Percentiles rank a stretch among this genome's conserved stretches.
Evolutionary conservation across 2,329 filamentous ascomycete genomes (phyloP).

Genomic region (Teratosphaeria pseudoeucalypti): DNA sequence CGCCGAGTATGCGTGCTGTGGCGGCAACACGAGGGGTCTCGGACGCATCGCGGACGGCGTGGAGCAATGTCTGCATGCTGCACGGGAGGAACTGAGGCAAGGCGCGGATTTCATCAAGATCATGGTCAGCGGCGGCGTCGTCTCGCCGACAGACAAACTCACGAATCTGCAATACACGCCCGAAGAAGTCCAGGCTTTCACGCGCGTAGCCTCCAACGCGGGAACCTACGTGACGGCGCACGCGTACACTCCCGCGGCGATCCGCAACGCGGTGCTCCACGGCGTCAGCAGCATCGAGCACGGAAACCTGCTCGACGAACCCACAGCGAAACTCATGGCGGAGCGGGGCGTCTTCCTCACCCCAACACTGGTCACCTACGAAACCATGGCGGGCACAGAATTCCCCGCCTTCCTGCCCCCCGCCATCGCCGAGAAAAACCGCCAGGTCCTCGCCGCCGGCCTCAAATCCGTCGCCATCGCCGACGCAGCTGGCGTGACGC

Average conservation of each 20-base stretch:
- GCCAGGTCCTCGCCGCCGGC: constrained; percentile 39
- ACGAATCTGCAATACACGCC: constrained; percentile 47
- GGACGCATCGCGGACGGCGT: constrained; percentile 45
- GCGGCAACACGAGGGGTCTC: constrained; percentile 31
- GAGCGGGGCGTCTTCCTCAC: constrained; percentile 41
- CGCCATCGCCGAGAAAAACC: constrained; percentile 40
- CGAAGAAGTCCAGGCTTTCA: constrained; percentile 47
- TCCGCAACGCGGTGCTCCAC: constrained; percentile 45
- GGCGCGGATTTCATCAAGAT: constrained; percentile 55
- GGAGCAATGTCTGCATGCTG: constrained; percentile 42
- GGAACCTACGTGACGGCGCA: constrained; percentile 49
- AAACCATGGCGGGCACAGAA: constrained; percentile 37
- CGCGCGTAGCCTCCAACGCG: constrained; percentile 38
- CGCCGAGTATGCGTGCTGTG: constrained; percentile 38
- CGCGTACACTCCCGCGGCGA: constrained; percentile 46
- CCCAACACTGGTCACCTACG: constrained; percentile 44
- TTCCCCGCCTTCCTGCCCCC: constrained; percentile 36
- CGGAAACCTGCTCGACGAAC: constrained; percentile 52
- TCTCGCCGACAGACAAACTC: constrained; percentile 45
- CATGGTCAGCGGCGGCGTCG: constrained; percentile 49
- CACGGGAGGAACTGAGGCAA: constrained; percentile 44
- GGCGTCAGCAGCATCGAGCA: constrained; percentile 49
- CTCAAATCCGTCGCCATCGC: constrained; percentile 40
- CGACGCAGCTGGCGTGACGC: constrained; percentile 41
- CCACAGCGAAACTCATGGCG: constrained; percentile 41